Evolutionary conservation across 805 yeast genomes (phyloP), one percentile per base, ranked within the genome.

Genomic region (Wickerhamomyces xylosicus): DNA sequence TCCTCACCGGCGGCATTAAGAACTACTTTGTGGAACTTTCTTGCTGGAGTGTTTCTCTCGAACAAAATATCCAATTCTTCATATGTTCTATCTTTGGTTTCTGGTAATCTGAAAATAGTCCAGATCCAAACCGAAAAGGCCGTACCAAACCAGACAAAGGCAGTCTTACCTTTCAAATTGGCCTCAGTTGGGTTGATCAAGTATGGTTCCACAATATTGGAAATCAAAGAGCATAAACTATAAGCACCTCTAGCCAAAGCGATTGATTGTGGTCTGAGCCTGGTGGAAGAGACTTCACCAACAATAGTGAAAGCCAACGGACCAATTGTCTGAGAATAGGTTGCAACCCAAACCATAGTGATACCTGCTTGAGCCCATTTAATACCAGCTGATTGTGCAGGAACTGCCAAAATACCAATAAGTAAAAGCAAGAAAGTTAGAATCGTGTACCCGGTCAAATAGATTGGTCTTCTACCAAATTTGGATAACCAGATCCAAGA

Each of bases 41-140:
- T 67, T 7, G 77, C 73, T 9, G 71, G 68, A 42, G 69, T 47
- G 5, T 48, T 40, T 40, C 48, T 53, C 33, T 53, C 62, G 56
- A 76, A 78, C 60, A 77, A 57, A 38, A 61, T 58, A 55, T 77
- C 83, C 50, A 78, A 59, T 50, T 78, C 83, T 37, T 75, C 78
- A 50, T 63, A 74, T 0, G 82, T 72, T 54, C 78, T 65, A 36
- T 67, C 69, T 46, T 63, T 63, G 20, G 81, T 72, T 54, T 78
- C 85, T 10, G 85, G 84, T 37, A 76, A 59, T 37, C 71, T 67
- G 54, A 72, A 68, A 54, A 58, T 67, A 28, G 63, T 57, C 74
- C 75, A 72, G 31, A 59, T 43, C 6, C 64, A 20, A 13, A 41
- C 46, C 31, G 32, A 34, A 6, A 34, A 6, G 10, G 49, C 47